Evolutionary conservation across 768 basidiomycete species (phyloP).

Genomic region (Panellus pusillus): DNA sequence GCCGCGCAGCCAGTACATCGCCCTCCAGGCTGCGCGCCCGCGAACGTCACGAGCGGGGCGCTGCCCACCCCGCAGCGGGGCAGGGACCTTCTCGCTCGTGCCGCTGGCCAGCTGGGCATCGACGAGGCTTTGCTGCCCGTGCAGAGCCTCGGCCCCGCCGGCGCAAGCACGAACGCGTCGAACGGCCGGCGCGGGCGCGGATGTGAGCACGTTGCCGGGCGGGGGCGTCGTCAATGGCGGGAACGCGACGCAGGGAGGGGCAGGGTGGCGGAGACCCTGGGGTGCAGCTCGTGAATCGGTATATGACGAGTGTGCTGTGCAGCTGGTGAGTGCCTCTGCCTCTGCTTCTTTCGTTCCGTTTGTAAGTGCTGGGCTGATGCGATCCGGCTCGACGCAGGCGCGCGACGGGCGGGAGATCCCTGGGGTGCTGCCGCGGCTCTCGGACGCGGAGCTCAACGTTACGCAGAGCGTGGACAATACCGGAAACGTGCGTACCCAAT

Average conservation of each 20-base stretch:
- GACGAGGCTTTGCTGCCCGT: constrained; percentile 67
- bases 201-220: constrained; percentile 56
- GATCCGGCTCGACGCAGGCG: constrained; percentile 65
- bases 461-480: constrained; percentile 66
- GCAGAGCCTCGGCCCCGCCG: constrained; percentile 47
- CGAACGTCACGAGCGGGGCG: constrained; percentile 60
- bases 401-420: constrained; percentile 87
- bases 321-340: constrained; percentile 65
- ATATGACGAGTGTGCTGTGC: constrained; percentile 79
- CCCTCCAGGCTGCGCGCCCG: constrained; percentile 71
- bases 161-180: constrained; percentile 45
- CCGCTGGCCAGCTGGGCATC: constrained; percentile 78
- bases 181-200: constrained; percentile 53
- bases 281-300: constrained; percentile 82
- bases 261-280: constrained; percentile 64
- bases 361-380: background rate
- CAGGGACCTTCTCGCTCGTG: constrained; percentile 68
- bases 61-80: constrained; percentile 50
- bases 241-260: constrained; percentile 61
- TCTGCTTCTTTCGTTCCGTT: background rate
- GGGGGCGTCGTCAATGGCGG: constrained; percentile 69
- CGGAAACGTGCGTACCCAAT: constrained; percentile 61
- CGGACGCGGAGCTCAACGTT: constrained; percentile 67
- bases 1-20: constrained; percentile 85
- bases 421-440: constrained; percentile 64